Base-by-base conservation (phyloP, 352 stramenopile genomes). In the Globisporangium carolinianum region DNA sequence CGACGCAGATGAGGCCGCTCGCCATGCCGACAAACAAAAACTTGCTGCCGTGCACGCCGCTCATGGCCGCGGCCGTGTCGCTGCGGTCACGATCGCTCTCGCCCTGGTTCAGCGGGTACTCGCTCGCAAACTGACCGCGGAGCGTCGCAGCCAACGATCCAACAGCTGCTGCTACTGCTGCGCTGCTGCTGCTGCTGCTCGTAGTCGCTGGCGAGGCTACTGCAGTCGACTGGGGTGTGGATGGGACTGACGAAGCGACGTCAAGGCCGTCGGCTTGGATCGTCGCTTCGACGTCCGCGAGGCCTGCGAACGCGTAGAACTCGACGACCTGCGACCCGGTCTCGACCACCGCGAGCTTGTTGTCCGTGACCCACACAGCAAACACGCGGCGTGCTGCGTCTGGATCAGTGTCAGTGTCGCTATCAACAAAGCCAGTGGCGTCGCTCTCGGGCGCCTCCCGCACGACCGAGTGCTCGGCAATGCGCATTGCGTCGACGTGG, bases 11-110 rank as follows among this genome's bases (percentile, higher is more conserved):
- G 54, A 92, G 63, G 0, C 82, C 82, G 65, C 74, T 90, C 32
- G 76, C 61, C 79, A 89, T 89, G 32, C 82, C 82, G 24, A 92
- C 71, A 14, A 92, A 89, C 17, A 92, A 47, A 48, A 73, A 84
- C 51, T 70, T 79, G 39, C 77, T 73, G 42, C 82, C 79, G 1
- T 66, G 35, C 8, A 90, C 67, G 9, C 60, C 77, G 36, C 57
- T 76, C 62, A 88, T 75, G 5, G 60, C 69, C 18, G 64, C 67
- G 1, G 76, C 79, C 2, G 75, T 69, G 55, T 92, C 80, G 11
- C 72, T 65, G 14, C 64, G 63, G 55, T 84, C 76, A n/a, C 68
- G 71, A 39, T 56, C 38, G 10, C 61, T 69, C 3, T 71, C 63
- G 51, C 73, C 79, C 47, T 87, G 75, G 48, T 86, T 89, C n/a